Evolutionary conservation across 2,329 filamentous ascomycete genomes (phyloP), one percentile per base, ranked within the genome.

Genomic region (Talaromyces funiculosus): DNA sequence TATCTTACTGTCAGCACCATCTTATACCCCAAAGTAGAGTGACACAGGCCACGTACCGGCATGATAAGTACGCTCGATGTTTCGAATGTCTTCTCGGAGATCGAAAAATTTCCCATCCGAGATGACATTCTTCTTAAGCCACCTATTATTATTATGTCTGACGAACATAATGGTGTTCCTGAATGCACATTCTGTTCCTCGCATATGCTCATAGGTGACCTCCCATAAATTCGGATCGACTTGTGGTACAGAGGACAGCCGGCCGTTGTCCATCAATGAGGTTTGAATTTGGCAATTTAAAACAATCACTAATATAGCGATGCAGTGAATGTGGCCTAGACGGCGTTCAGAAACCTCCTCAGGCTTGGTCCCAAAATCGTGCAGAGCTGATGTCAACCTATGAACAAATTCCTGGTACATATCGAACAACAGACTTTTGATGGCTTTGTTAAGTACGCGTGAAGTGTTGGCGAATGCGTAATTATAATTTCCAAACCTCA

Each of bases 391-490:
- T 8, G 59, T 40, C 57, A 62, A 10, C 8, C 49, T 53, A 16
- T 55, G 1, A 2, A 60, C 31, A 20, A 53, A 29, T 4, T 29
- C 6, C 3, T 20, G 10, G 49, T 62, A 64, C 10, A 60, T 40
- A 7, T 54, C 33, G 9, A 62, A 59, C 3, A 62, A 24, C 24
- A 64, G 12, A 35, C 40, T 26, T 20, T 64, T 64, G 7, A 62
- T 54, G 20, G 53, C 31, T 42, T 37, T 64, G n/a, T 54, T 61
- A 16, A 60, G 49, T 4, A 31, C 53, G n/a, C 62, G 62, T 2
- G 60, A 62, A 1, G 37, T 45, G n/a, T 49, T 54, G 3, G 51
- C 31, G 18, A 12, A 29, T 26, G 33, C 1, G 6, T 7, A 2
- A 6, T n/a, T 22, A 22, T 38, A n/a, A 8, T 4, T 14, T 10